Conservation (phyloP, 2,329 filamentous ascomycete genomes). For the Elsinoe batatas region DNA sequence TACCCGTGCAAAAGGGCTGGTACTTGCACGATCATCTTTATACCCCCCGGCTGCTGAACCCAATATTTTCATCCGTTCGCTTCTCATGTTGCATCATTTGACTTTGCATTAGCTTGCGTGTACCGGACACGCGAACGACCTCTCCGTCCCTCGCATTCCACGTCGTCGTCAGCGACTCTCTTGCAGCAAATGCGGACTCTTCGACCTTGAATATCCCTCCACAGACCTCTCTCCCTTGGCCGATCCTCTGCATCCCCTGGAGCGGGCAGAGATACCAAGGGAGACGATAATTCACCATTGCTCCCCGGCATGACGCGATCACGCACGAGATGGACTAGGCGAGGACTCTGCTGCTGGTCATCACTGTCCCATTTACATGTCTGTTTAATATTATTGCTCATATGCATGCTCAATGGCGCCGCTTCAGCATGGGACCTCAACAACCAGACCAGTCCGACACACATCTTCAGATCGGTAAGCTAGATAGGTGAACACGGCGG, state of each 20-base stretch:
- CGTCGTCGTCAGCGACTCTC: not conserved
- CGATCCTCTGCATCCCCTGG: constrained; percentile 7
- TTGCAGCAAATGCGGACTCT: constrained; percentile 9
- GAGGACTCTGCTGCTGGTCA: constrained; percentile 1
- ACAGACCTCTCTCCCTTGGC: not conserved
- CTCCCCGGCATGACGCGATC: constrained; percentile 7
- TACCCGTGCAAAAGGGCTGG: not conserved
- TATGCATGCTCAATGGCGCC: constrained; percentile 14
- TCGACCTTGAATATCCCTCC: not conserved
- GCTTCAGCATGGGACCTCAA: constrained; percentile 20
- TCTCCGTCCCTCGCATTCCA: not conserved
- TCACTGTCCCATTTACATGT: not conserved
- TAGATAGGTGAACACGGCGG: not conserved
- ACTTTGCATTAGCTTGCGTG: constrained; percentile 9
- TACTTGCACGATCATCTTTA: not conserved
- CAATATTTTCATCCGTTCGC: not conserved
- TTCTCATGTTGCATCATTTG: not conserved
- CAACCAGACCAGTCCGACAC: constrained; percentile 28
- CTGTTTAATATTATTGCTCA: not conserved
- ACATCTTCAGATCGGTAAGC: constrained; percentile 28
- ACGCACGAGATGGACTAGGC: not conserved
- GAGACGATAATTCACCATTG: not conserved
- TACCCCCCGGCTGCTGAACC: not conserved
- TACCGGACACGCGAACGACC: not conserved
- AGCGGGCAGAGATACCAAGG: constrained; percentile 7